Percentiles rank a stretch among this genome's conserved stretches.
phyloP scores from a whole-genome alignment of 2,329 filamentous ascomycete species.

The Penicillium capsulatum region DNA sequence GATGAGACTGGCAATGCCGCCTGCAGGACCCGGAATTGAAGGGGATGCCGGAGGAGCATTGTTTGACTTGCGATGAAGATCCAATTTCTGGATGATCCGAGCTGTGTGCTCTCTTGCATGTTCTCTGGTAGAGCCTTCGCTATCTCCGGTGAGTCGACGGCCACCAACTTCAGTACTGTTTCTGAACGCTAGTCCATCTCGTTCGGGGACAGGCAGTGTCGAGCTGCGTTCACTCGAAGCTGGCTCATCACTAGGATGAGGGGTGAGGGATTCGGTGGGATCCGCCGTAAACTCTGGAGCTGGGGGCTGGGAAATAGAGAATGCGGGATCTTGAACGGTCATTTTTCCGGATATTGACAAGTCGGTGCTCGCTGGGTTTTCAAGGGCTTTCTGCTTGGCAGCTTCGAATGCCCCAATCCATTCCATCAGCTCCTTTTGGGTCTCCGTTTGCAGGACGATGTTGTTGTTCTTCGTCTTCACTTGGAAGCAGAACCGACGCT shows the following conservation, averaged over 20 bases:
- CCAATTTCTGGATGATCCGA: slow-evolving; percentile 87
- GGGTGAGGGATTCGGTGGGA: slow-evolving; percentile 61
- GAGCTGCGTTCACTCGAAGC: slow-evolving; percentile 56
- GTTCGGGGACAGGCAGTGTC: slow-evolving; percentile 62
- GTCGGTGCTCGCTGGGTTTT: slow-evolving; percentile 59
- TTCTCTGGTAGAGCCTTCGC: slow-evolving; percentile 67
- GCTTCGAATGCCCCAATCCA: slow-evolving; percentile 94
- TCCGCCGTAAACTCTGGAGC: slow-evolving; percentile 89
- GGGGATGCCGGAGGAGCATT: slow-evolving; percentile 52
- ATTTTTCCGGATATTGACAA: slow-evolving; percentile 42
- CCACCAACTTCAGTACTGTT: slow-evolving; percentile 67
- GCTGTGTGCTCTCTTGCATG: slow-evolving; percentile 81
- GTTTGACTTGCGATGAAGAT: slow-evolving; percentile 73
- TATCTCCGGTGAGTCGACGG: slow-evolving; percentile 50
- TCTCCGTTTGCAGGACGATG: slow-evolving; percentile 86
- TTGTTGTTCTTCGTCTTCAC: slow-evolving; percentile 96
- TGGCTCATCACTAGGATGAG: slow-evolving; percentile 53
- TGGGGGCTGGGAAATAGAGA: slow-evolving; percentile 83
- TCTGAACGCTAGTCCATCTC: slow-evolving; percentile 56
- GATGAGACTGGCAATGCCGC: slow-evolving; percentile 78
- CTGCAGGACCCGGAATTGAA: slow-evolving; percentile 45
- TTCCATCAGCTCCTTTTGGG: slow-evolving; percentile 83
- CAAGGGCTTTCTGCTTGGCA: slow-evolving; percentile 86
- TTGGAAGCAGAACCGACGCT: slow-evolving; percentile 94
- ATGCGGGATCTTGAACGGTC: slow-evolving; percentile 64